Evolutionary conservation across 208 protist genomes (phyloP).

Genomic region (Phytomonas francai): DNA sequence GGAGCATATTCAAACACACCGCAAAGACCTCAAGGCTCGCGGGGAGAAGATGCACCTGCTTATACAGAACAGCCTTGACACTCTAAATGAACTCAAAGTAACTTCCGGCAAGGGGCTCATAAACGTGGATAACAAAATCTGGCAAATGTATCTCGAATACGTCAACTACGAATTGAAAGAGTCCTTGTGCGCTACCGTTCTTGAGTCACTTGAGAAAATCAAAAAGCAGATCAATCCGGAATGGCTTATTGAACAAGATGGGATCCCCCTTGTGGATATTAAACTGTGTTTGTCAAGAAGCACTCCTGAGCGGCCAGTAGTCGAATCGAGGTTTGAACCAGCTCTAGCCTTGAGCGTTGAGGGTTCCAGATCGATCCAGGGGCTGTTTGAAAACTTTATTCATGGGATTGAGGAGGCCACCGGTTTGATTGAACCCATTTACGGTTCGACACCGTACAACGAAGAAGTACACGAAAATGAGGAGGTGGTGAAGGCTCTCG

Average conservation of each 20-base stretch:
- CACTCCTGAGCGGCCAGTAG: slow-evolving; percentile 25
- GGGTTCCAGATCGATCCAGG: slow-evolving; percentile 39
- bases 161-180: slow-evolving; percentile 84
- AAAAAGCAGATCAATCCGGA: slow-evolving; percentile 83
- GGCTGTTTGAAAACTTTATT: slow-evolving; percentile 57
- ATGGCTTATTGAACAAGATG: slow-evolving; percentile 85
- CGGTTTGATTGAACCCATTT: slow-evolving; percentile 53
- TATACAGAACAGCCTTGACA: slow-evolving; percentile 64
- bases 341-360: slow-evolving; percentile 21
- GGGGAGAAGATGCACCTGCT: slow-evolving; percentile 79
- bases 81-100: slow-evolving; percentile 76
- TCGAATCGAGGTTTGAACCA: slow-evolving; percentile 73
- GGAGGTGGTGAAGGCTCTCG: slow-evolving; percentile 45
- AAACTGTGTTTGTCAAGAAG: slow-evolving; percentile 83
- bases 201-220: slow-evolving; percentile 74
- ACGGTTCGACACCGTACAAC: slow-evolving; percentile 30
- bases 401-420: slow-evolving; percentile 47
- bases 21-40: slow-evolving; percentile 39
- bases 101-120: slow-evolving; percentile 20
- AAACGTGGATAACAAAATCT: slow-evolving; percentile 37
- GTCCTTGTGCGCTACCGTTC: slow-evolving; percentile 51
- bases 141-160: slow-evolving; percentile 89
- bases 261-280: slow-evolving; percentile 87
- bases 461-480: slow-evolving; percentile 55
- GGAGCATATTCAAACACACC: slow-evolving; percentile 58